Evolutionary conservation across 441 rosid species (phyloP), one percentile per base, ranked within the genome.

Genomic region (Euphorbia celastroides): DNA sequence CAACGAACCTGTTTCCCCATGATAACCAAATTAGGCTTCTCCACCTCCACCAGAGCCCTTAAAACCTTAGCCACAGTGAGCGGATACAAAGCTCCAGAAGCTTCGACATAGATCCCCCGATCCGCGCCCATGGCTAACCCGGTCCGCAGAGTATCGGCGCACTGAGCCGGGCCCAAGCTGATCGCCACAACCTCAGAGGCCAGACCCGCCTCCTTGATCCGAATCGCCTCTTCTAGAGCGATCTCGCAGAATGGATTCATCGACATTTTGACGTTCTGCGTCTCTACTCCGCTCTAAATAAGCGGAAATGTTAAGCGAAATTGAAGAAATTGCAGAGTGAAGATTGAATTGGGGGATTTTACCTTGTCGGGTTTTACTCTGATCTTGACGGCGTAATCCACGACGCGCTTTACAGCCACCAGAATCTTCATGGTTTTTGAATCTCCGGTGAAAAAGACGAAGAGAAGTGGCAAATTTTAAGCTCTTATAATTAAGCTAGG

Each of bases 181-280:
- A 88, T 89, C 5, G 97, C 98, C 25, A 90, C 76, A 13, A 93
- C 94, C 76, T 93, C 97, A 63, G 84, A 79, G 2, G 94, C 94
- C 60, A 88, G 54, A 25, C 97, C 96, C 0, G 91, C 80, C 73
- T 90, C 96, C 81, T 79, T 93, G 70, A 93, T 88, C 58, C 89
- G 80, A 48, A 93, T 82, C 14, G 98, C 96, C 78, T 93, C 96
- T 59, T 90, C 98, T 36, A 93, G 65, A 0, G 97, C 98, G 51
- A 93, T 90, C 84, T 93, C 96, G 71, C 98, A 90, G 73, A 93
- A 93, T 3, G 97, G 98, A 72, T 93, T 93, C 94, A 93, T 93
- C 56, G 98, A 93, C 98, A 93, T 93, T 82, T 90, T 93, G 69
- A 93, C 94, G 70, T 88, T 93, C 62, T 82, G 82, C 55, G 96